These are phyloP conservation scores for Bauhinia variegata DNA, from an alignment of 306 rosid species.

Conservation along the genomic window DNA sequence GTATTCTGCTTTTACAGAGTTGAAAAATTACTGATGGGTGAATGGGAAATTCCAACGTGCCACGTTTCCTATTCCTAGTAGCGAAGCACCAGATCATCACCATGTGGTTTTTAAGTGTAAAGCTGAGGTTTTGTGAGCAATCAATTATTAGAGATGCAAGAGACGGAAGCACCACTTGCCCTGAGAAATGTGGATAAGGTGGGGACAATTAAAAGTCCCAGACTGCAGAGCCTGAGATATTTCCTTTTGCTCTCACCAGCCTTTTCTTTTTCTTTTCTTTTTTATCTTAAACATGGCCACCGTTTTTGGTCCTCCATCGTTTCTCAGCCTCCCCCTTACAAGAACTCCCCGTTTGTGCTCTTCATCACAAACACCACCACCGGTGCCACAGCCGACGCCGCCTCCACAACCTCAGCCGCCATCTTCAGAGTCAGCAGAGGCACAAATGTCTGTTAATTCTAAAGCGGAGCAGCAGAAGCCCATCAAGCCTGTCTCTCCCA, in stretches of 20 bases:
- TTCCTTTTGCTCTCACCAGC: constrained; percentile 5
- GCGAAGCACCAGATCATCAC: too few relatives aligned
- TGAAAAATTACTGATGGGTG: too few relatives aligned
- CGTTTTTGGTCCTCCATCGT: constrained; percentile 65
- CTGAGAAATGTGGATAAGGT: constrained; percentile 48
- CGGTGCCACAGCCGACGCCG: constrained; percentile 46
- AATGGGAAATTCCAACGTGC: too few relatives aligned
- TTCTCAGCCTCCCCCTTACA: constrained; percentile 65
- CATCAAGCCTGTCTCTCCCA: constrained; percentile 34
- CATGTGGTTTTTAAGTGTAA: too few relatives aligned
- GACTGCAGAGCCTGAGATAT: constrained; percentile 17
- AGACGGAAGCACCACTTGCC: background rate
- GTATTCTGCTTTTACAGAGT: too few relatives aligned
- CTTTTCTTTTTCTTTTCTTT: constrained; percentile 9
- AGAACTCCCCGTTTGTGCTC: constrained; percentile 64
- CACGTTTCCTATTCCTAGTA: too few relatives aligned
- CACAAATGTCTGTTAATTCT: constrained; percentile 30
- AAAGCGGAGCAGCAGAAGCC: constrained; percentile 54
- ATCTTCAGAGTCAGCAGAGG: constrained; percentile 38
- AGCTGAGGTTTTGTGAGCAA: too few relatives aligned
- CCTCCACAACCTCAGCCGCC: constrained; percentile 56
- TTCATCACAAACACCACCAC: constrained; percentile 65
- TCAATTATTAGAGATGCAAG: too few relatives aligned
- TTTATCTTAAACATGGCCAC: constrained; percentile 64
- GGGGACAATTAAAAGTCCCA: constrained; percentile 34